Evolutionary conservation across 352 stramenopile genomes (phyloP).

Genomic region (Phytophthora capsici): DNA sequence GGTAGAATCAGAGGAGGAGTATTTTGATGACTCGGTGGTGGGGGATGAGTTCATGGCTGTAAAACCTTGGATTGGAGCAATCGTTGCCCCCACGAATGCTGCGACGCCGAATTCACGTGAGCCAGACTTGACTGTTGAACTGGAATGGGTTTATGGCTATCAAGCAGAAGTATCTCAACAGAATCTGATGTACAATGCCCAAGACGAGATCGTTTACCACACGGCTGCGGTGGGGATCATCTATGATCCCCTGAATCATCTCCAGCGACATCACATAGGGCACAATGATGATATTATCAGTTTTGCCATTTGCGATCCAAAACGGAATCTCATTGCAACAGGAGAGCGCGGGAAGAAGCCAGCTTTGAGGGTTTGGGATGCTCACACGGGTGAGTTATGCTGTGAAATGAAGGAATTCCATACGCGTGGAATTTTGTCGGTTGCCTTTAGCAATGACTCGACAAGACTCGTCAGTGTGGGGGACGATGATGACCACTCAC

Average conservation of each 20-base stretch:
- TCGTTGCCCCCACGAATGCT: slow-evolving; percentile 78
- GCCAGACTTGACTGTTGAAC: slow-evolving; percentile 65
- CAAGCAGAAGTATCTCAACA: slow-evolving; percentile 77
- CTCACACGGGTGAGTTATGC: slow-evolving; percentile 70
- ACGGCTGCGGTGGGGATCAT: slow-evolving; percentile 88
- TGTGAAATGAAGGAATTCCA: slow-evolving; percentile 74
- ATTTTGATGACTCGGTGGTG: slow-evolving; percentile 37
- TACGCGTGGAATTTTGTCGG: slow-evolving; percentile 66
- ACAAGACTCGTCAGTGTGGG: slow-evolving; percentile 74
- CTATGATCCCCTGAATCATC: slow-evolving; percentile 68
- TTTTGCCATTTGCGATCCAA: slow-evolving; percentile 66
- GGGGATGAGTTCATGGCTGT: slow-evolving; percentile 92
- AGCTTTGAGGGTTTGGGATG: slow-evolving; percentile 84
- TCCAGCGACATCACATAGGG: slow-evolving; percentile 82
- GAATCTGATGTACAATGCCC: slow-evolving; percentile 79
- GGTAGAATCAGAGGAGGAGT: slow-evolving; percentile 24
- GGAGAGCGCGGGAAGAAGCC: slow-evolving; percentile 85
- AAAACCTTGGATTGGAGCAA: slow-evolving; percentile 89
- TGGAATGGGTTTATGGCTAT: slow-evolving; percentile 90
- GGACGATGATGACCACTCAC: slow-evolving; percentile 83
- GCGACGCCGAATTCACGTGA: slow-evolving; percentile 63
- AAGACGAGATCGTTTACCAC: slow-evolving; percentile 87
- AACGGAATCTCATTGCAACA: slow-evolving; percentile 82
- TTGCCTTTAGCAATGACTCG: slow-evolving; percentile 70
- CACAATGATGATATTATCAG: slow-evolving; percentile 91